Base-by-base conservation (phyloP, 1,284 basidiomycete species). In the Cryptococcus wingfieldii region DNA sequence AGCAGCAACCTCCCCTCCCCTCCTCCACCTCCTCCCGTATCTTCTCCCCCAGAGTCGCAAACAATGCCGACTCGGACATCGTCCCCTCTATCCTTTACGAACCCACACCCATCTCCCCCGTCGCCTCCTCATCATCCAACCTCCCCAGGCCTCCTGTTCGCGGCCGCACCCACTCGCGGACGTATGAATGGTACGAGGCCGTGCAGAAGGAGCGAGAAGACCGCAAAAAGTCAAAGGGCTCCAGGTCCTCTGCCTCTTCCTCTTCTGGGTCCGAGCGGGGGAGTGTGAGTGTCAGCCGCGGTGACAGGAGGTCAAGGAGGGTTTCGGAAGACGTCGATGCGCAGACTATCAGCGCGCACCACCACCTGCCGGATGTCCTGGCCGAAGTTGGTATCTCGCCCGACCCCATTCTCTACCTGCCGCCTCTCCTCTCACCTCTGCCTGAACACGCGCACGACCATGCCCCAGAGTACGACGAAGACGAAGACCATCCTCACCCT, bases 371-470 rank as follows among this genome's bases (percentile, higher is more conserved):
- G 3, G 23, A 38, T 23, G 37, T 56, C 1, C 43, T 42, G 7
- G 53, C 52, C n/a, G 67, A 78, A 37, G 16, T 46, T 25, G 23
- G 23, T n/a, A 58, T 74, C 69, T 37, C 81, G 78, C 12, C 68
- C 10, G 68, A 77, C 8, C 83, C 86, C 1, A 79, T 89, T 46
- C 77, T 90, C 37, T 90, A 89, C 71, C 82, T 90, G 12, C 89
- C 89, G 8, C 89, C 88, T 2, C 80, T 90, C 5, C 79, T 91
- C 13, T 89, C 87, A 2, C 85, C 84, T 13, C 79, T 90, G 2
- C 74, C 70, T 1, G 42, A 57, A 43, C 43, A 54, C 48, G 50
- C 5, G 82, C 61, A 64, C 56, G 56, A 51, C 2, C 48, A 68
- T 19, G 38, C 34, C 6, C 54, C 47, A 58, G 63, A 13, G 69